Base-by-base conservation (phyloP, 345 rosid species). In the rapeseed (Brassica napus) region DNA sequence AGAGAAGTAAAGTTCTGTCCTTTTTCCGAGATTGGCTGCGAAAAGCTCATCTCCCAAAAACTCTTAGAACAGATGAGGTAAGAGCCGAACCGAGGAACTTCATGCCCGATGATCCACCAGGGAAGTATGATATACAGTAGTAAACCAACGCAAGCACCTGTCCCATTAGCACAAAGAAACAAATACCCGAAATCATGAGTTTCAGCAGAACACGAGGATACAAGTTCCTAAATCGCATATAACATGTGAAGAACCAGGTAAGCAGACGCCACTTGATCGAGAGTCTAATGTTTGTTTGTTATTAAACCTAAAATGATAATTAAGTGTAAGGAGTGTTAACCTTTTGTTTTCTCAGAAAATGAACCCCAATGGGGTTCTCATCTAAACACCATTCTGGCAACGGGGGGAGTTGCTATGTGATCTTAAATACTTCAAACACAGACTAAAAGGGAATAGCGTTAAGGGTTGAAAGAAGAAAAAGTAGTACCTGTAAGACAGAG, bases 401-500 rank as follows among this genome's bases (percentile, higher is more conserved):
- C 1, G 65, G 31, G 21, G 37, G 39, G 54, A 35, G 16, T 75
- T 23, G 3, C 54, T 55, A 35, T 37, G 42, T 68, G 11, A 76
- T 68, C 61, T 59, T 5, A 54, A 14, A 6, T 15, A 66, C 15
- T 55, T 15, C 28, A 35, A 35, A 37, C 32, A 35, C 14, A 55
- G 26, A 24, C 23, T 23, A 32, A 61, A 59, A 66, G n/a, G 42
- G 57, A 57, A 65, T 65, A 57, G 18, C 69, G 14, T 0, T 1
- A 49, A 4, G 30, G 6, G 73, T 6, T 15, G 34, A 65, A 61
- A 69, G 71, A 64, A 63, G 68, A 23, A 74, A 74, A 4, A 63
- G 8, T 24, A n/a, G 54, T 84, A 93, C 99, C 97, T 95, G 99
- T 73, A 93, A 73, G 1, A 91, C 86, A 52, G 98, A 95, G 85